These are phyloP conservation scores for Dictyophora rubrovolvata DNA, from an alignment of 768 basidiomycete genomes.

Conservation along the genomic window DNA sequence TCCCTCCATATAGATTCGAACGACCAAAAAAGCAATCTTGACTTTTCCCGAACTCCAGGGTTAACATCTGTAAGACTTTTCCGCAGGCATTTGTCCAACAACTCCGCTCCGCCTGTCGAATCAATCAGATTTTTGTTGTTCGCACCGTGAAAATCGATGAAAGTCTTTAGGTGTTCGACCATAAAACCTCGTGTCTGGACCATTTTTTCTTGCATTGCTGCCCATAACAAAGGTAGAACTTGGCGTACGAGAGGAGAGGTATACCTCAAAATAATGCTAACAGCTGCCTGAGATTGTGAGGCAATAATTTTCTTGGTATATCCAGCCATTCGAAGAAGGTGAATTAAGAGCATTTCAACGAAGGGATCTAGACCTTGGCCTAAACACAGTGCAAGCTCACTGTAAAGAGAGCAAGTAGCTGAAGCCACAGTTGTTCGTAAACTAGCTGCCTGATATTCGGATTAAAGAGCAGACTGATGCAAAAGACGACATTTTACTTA, in stretches of 20 bases:
- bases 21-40: constrained; percentile 69
- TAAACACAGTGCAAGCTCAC: constrained; percentile 60
- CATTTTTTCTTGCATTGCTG: constrained; percentile 69
- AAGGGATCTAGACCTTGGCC: constrained; percentile 65
- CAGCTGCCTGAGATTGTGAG: constrained; percentile 69
- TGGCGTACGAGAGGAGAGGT: constrained; percentile 63
- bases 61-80: constrained; percentile 71
- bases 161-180: constrained; percentile 62
- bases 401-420: constrained; percentile 68
- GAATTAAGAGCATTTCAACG: constrained; percentile 65
- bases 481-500: constrained; percentile 38
- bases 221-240: constrained; percentile 58
- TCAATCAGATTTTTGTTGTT: constrained; percentile 62
- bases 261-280: constrained; percentile 56
- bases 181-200: constrained; percentile 60
- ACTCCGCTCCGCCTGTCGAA: constrained; percentile 52
- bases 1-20: constrained; percentile 71
- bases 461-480: constrained; percentile 1
- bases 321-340: constrained; percentile 75
- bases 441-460: constrained; percentile 54
- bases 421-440: constrained; percentile 83
- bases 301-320: constrained; percentile 90
- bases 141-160: constrained; percentile 61
- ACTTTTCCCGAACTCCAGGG: constrained; percentile 64
- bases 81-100: constrained; percentile 63